Conservation (phyloP, 306 rosid genomes). For the Dryas alaskensis region DNA sequence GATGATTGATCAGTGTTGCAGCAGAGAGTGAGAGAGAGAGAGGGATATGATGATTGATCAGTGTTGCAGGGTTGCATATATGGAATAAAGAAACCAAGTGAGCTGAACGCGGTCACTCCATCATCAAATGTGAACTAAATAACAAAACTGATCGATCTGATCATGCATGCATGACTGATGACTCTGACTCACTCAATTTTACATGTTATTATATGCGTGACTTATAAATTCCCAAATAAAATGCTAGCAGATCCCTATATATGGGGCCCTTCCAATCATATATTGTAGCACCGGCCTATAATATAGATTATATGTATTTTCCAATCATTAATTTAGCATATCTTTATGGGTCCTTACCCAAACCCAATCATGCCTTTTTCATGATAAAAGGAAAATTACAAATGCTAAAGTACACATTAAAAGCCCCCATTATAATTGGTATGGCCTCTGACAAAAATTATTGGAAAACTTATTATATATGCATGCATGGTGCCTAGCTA, state of each 20-base stretch:
- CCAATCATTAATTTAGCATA: slow-evolving; percentile 1
- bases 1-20: background rate
- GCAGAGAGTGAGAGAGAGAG: no score
- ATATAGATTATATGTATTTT: background rate
- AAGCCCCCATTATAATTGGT: background rate
- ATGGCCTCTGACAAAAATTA: slow-evolving; percentile 13
- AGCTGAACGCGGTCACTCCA: slow-evolving; percentile 25
- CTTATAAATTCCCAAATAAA: background rate
- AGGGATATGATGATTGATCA: background rate
- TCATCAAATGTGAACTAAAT: background rate
- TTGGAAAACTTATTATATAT: background rate
- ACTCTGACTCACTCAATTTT: slow-evolving; percentile 10
- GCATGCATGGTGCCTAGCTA: background rate
- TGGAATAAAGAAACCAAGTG: slow-evolving; percentile 29
- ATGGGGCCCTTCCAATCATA: slow-evolving; percentile 26
- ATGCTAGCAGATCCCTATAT: background rate
- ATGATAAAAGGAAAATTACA: background rate
- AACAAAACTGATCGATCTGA: slow-evolving; percentile 6
- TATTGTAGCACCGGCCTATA: background rate
- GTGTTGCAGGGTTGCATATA: background rate
- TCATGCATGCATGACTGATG: background rate
- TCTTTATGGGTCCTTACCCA: slow-evolving; percentile 11
- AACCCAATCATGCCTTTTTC: slow-evolving; percentile 3
- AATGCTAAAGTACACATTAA: background rate
- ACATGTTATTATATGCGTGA: background rate